Evolutionary conservation across 2,329 filamentous ascomycete species (phyloP).

Genomic region (Plectosphaerella cucumerina): DNA sequence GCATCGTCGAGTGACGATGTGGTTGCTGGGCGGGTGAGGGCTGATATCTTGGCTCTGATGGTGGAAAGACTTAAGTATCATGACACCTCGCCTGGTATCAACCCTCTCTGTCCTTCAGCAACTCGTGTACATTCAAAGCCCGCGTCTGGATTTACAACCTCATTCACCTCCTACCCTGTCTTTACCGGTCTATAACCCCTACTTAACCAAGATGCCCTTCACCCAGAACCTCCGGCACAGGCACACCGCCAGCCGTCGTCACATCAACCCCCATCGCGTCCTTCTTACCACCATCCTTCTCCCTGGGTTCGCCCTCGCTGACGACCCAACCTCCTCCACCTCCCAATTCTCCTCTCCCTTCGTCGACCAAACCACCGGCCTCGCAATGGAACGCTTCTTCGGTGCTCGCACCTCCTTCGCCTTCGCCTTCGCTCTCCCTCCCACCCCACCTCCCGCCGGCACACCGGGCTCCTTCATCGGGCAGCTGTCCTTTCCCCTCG

Average conservation of each 20-base stretch:
- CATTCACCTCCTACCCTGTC: neutral
- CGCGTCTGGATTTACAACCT: neutral
- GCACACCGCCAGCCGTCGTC: neutral
- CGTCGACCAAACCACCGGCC: conserved; percentile 25
- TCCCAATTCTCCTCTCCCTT: conserved; percentile 17
- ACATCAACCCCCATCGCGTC: neutral
- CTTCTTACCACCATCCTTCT: neutral
- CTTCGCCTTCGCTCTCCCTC: conserved; percentile 39
- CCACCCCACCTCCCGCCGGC: conserved; percentile 26
- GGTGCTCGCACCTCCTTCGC: conserved; percentile 31
- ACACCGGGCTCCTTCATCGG: conserved; percentile 37
- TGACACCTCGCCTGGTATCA: neutral
- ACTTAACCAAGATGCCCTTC: neutral
- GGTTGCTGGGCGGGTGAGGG: too few relatives aligned
- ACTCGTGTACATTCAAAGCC: neutral
- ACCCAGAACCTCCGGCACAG: neutral
- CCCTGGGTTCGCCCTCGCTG: neutral
- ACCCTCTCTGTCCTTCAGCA: neutral
- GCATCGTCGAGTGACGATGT: neutral
- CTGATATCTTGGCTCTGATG: neutral
- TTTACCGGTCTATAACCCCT: neutral
- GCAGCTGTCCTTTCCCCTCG: conserved; percentile 36
- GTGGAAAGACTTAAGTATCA: neutral
- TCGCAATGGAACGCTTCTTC: conserved; percentile 32
- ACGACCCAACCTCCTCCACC: conserved; percentile 9